These are phyloP conservation scores for Trametes villosa DNA, from an alignment of 768 basidiomycete genomes.

Conservation along the genomic window DNA sequence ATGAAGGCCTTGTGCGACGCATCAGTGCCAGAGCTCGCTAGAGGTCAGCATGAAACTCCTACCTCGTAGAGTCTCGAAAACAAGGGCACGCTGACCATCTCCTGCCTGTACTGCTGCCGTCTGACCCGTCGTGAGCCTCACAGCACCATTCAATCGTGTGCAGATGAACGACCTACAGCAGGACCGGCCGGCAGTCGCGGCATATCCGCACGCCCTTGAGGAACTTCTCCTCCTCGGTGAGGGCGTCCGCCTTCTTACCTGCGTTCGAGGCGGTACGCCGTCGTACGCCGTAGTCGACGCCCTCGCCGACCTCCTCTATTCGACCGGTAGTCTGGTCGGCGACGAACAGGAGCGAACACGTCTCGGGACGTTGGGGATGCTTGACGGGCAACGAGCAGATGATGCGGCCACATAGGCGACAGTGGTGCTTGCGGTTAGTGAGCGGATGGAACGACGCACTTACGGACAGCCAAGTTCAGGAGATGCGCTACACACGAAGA, in stretches of 20 bases:
- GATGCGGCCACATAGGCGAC: constrained; percentile 89
- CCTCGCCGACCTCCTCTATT: constrained; percentile 85
- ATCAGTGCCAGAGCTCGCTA: background rate
- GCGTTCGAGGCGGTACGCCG: constrained; percentile 45
- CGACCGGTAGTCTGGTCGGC: constrained; percentile 77
- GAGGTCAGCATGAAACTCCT: constrained; percentile 10
- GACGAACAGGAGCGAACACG: constrained; percentile 83
- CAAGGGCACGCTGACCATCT: constrained; percentile 57
- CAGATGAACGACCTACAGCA: constrained; percentile 64
- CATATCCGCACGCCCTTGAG: constrained; percentile 90
- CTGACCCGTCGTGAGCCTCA: constrained; percentile 42
- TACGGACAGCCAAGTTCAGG: background rate
- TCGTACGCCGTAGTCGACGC: constrained; percentile 82
- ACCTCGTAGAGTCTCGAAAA: constrained; percentile 78
- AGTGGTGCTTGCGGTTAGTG: constrained; percentile 95
- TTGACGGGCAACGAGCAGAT: constrained; percentile 89
- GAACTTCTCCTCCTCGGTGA: constrained; percentile 77
- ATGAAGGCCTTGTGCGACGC: constrained; percentile 59
- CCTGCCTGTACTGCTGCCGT: constrained; percentile 78
- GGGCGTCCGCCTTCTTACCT: constrained; percentile 36
- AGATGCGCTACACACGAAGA: background rate
- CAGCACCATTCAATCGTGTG: background rate
- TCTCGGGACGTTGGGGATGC: constrained; percentile 61
- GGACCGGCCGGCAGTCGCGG: constrained; percentile 75
- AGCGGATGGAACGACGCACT: constrained; percentile 83